phyloP scores from a whole-genome alignment of 2,329 filamentous ascomycete genomes.

The Talaromyces sp. region DNA sequence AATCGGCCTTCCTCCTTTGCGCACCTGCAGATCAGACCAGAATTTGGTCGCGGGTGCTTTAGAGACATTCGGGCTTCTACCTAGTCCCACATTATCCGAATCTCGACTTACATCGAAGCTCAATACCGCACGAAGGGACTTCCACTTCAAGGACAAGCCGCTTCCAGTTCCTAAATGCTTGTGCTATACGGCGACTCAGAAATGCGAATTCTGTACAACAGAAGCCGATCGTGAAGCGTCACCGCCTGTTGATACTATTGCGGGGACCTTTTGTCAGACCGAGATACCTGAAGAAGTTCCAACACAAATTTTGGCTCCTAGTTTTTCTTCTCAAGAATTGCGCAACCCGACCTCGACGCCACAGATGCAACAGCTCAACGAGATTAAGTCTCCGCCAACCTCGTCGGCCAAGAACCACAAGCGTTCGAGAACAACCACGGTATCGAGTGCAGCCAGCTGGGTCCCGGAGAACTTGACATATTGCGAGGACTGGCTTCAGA shows the following conservation, averaged over 20 bases:
- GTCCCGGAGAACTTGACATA: conserved; percentile 36
- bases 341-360: conserved; percentile 15
- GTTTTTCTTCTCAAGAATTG: conserved; percentile 6
- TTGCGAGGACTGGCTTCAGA: conserved; percentile 38
- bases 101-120: conserved; percentile 24
- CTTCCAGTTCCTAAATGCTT: conserved; percentile 3
- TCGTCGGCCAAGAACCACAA: conserved; percentile 25
- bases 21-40: conserved; percentile 37
- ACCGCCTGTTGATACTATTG: background rate
- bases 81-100: conserved; percentile 38
- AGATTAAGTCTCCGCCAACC: conserved; percentile 18
- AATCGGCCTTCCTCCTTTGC: conserved; percentile 27
- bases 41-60: conserved; percentile 31
- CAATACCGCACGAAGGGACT: conserved; percentile 27
- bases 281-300: background rate
- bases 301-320: background rate
- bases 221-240: background rate
- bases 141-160: background rate
- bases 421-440: conserved; percentile 32
- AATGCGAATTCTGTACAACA: conserved; percentile 7
- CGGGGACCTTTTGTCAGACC: background rate
- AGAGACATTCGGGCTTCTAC: conserved; percentile 35
- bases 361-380: conserved; percentile 14
- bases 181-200: background rate
- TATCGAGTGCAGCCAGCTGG: conserved; percentile 39